Base-by-base conservation (phyloP, 2,329 filamentous ascomycete genomes). In the Herpotrichia juniperi region DNA sequence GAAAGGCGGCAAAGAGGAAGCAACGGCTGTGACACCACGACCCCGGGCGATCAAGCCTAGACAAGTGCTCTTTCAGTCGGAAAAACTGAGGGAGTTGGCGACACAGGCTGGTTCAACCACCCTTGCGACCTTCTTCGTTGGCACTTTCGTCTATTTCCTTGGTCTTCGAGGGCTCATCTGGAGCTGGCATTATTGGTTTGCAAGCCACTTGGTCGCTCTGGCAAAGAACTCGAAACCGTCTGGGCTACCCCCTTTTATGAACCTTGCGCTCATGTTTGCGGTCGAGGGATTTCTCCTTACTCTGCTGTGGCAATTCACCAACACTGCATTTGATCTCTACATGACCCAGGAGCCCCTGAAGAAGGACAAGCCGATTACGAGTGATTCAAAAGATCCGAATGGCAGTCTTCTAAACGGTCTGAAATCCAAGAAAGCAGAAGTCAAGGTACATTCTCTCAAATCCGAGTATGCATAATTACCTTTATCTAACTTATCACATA, bases 301-400 rank as follows among this genome's bases (percentile, higher is more conserved):
- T 12, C 71, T 89, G 17, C 75, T 96, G 26, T 96, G 93, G 91
- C 83, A 91, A 51, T 78, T 87, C 21, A 86, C 87, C 34, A 96
- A 94, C 68, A 77, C 83, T 24, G 84, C 89, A 22, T 96, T 97
- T 69, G 88, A 88, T 4, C 76, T 87, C n/a, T 92, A 91, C 72
- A 84, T 96, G 66, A 85, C 87, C 22, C 87, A 89, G 69, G 86
- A 89, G 62, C 93, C 93, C 0, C 71, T 96, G 48, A 96, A 96
- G 78, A 90, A 90, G 60, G 87, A 83, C n/a, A 84, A 87, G 64
- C 92, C 93, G 3, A 82, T 97, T 50, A 96, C 91, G 0, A 83
- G 84, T 16, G 90, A 93, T 60, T 90, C 91, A 14, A 94, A 90
- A 67, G 93, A 97, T 72, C 91, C 93, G 1, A 97, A 96, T 66